Base-by-base conservation (phyloP, 2,329 filamentous ascomycete species). In the Fusarium pseudoanthophilum region DNA sequence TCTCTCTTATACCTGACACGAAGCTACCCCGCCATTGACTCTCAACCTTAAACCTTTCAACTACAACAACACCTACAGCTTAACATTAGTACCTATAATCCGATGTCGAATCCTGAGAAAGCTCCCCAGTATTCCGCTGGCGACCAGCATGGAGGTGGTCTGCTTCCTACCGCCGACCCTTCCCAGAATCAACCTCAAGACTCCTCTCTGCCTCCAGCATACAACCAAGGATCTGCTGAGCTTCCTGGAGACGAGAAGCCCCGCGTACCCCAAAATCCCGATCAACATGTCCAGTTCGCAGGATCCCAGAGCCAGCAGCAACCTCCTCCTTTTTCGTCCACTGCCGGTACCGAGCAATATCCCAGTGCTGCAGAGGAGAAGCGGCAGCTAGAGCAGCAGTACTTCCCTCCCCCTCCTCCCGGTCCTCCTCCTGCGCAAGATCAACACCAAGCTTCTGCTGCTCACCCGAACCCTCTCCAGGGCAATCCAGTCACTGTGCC, bases 371-470 rank as follows among this genome's bases (percentile, higher is more conserved):
- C 46, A 24, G 69, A 64, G 2, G 53, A 75, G 42, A 57, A 78
- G 43, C 67, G 68, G 45, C 64, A 59, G 13, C 59, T 71, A 24
- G 46, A 77, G 26, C 68, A 73, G 46, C 73, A 69, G 24, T 62
- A 78, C 46, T 78, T 76, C 63, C 77, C 78, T 15, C 77, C 77
- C 34, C 77, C 77, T 64, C 77, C 77, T 55, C 75, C 75, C 0
- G 75, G 75, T 7, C 75, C 77, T 42, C 73, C 78, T 46, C 73
- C 75, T 14, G 46, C 70, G n/a, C 65, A 71, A 7, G 64, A 72
- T 20, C 75, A 74, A 43, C 37, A 73, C 16, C 70, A 75, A 18
- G 64, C 75, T 13, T 65, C 64, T 11, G 55, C 15, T 30, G 15
- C 52, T 43, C 73, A 78, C n/a, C 71, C 75, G 0, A 67, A 75